These are phyloP conservation scores for baker's yeast (Saccharomyces cerevisiae) DNA, from an alignment of 805 yeast species.

Conservation along the genomic window DNA sequence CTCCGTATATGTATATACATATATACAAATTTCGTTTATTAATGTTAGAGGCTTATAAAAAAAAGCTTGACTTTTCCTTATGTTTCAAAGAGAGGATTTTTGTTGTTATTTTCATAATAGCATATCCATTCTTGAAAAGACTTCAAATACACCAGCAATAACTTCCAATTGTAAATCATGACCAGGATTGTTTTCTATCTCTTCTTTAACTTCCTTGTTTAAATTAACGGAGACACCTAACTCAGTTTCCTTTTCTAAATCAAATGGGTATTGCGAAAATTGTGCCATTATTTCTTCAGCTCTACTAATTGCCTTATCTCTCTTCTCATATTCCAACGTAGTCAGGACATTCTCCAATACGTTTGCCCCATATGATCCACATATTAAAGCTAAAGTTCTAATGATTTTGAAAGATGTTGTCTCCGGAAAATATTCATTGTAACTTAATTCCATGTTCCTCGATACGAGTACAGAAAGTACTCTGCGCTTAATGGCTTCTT, in stretches of 20 bases:
- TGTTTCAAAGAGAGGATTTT: not conserved
- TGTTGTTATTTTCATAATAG: constrained; percentile 41
- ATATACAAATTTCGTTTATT: not conserved
- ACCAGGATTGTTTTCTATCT: constrained; percentile 34
- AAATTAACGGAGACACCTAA: constrained; percentile 68
- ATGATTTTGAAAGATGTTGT: constrained; percentile 59
- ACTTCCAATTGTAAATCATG: constrained; percentile 71
- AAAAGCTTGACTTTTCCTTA: not conserved
- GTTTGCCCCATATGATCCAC: constrained; percentile 91
- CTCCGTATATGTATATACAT: not conserved
- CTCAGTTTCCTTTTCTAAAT: constrained; percentile 43
- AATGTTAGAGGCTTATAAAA: not conserved
- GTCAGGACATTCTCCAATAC: constrained; percentile 85
- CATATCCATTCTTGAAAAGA: constrained; percentile 88
- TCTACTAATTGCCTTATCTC: constrained; percentile 86
- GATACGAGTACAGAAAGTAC: constrained; percentile 61
- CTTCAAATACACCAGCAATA: constrained; percentile 84
- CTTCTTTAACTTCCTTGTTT: constrained; percentile 37
- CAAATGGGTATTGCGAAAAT: constrained; percentile 80
- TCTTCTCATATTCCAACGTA: constrained; percentile 69
- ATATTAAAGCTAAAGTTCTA: constrained; percentile 73
- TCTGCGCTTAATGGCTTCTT: constrained; percentile 71
- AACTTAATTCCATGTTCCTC: constrained; percentile 54
- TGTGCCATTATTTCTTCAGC: constrained; percentile 87
- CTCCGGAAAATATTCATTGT: constrained; percentile 60